Conservation (phyloP, 441 rosid genomes). For the Oxalis stricta region DNA sequence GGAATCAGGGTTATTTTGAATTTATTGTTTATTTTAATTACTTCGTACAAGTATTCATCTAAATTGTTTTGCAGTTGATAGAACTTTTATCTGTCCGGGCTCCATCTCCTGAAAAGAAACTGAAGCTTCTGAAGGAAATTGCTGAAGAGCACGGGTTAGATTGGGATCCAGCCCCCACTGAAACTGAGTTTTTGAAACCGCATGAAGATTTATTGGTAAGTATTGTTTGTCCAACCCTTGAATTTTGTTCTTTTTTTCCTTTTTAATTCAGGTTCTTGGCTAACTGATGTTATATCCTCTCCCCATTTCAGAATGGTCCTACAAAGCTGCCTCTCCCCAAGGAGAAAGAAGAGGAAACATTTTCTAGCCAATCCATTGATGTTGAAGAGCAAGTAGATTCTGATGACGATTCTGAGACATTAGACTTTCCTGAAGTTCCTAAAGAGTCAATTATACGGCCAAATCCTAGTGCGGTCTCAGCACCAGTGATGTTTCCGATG, state of each 20-base stretch:
- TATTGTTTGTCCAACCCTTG: not conserved
- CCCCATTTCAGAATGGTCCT: constrained; percentile 78
- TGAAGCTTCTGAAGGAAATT: constrained; percentile 87
- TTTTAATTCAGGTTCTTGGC: too few species aligned
- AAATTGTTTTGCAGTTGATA: constrained; percentile 44
- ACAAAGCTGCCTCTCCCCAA: constrained; percentile 62
- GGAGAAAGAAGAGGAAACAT: constrained; percentile 48
- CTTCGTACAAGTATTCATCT: not conserved
- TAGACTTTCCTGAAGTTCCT: constrained; percentile 83
- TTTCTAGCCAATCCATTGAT: constrained; percentile 17
- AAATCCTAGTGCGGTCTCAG: constrained; percentile 18
- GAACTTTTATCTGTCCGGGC: constrained; percentile 81
- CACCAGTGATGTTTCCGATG: constrained; percentile 16
- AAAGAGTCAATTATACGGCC: constrained; percentile 28
- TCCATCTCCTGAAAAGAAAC: constrained; percentile 57
- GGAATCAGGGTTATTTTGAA: too few species aligned
- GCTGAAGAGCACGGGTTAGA: constrained; percentile 89
- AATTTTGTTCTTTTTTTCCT: too few species aligned
- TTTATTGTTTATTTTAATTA: not conserved
- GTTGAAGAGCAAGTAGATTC: constrained; percentile 35
- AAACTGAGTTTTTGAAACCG: constrained; percentile 66
- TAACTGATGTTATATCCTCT: too few species aligned
- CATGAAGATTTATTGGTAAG: constrained; percentile 87
- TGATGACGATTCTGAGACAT: constrained; percentile 35
- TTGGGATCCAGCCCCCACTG: constrained; percentile 89